These are phyloP conservation scores for Xylariaceae sp. DNA, from an alignment of 2,329 filamentous ascomycete species.

Conservation along the genomic window DNA sequence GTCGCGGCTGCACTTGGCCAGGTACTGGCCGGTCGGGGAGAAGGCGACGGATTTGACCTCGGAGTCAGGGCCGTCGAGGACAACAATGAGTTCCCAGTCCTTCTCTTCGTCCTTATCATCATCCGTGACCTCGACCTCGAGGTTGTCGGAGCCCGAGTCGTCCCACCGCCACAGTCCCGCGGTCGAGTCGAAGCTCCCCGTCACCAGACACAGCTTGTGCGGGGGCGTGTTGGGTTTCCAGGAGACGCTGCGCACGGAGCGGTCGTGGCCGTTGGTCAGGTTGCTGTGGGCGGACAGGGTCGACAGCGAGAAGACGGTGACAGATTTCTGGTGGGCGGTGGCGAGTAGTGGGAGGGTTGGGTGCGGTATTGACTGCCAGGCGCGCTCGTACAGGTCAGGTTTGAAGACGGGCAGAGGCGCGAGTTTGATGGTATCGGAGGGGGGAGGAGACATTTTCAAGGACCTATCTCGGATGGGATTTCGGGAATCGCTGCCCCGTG, in stretches of 20 bases:
- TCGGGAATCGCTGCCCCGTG: too few species aligned
- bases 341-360: constrained; percentile 86
- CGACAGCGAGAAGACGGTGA: constrained; percentile 85
- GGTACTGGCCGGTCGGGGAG: constrained; percentile 71
- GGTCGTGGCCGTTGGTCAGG: constrained; percentile 85
- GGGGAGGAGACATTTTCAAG: constrained; percentile 10
- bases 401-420: constrained; percentile 53
- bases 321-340: constrained; percentile 83
- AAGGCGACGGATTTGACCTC: constrained; percentile 86
- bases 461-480: too few species aligned
- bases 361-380: constrained; percentile 86
- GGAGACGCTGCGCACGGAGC: constrained; percentile 80
- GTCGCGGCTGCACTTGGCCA: constrained; percentile 90
- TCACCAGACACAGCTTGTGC: constrained; percentile 77
- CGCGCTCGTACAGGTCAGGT: constrained; percentile 67
- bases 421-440: constrained; percentile 35
- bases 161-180: constrained; percentile 81
- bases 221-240: constrained; percentile 78
- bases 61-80: constrained; percentile 92
- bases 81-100: constrained; percentile 90
- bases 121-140: not conserved
- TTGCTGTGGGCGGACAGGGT: constrained; percentile 78
- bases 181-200: constrained; percentile 90
- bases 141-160: constrained; percentile 45
- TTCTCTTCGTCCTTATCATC: constrained; percentile 61